Base-by-base conservation (phyloP, 2,329 filamentous ascomycete genomes). In the Gyromitra esculenta region DNA sequence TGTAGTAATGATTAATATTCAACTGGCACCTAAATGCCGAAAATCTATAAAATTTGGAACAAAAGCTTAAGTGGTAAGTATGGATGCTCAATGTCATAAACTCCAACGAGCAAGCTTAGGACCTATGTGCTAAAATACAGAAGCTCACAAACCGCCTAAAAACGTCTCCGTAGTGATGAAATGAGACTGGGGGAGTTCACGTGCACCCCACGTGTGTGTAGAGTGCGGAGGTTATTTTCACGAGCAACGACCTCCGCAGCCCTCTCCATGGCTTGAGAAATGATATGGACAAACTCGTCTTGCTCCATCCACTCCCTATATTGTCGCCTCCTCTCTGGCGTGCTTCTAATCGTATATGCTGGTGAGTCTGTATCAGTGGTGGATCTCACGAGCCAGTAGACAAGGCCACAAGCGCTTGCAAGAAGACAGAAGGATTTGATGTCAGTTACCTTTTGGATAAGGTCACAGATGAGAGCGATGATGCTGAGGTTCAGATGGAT, bases 281-380 rank as follows among this genome's bases (percentile, higher is more conserved):
- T 54, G 15, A 71, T n/a, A 43, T 31, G 8, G 2, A 71, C 15
- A 45, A 71, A 71, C 37, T 71, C 68, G 8, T 63, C 56, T 18
- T 64, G 13, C 18, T 63, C 35, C 15, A 71, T 57, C 57, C 45
- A 64, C 5, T 63, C 57, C n/a, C 45, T 15, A 43, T 62, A 41
- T n/a, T 71, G 43, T 5, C 7, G 57, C 8, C 37, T 64, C 48
- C 35, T 43, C 35, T 71, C 13, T 1, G 41, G 35, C 13, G 66
- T 59, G n/a, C 3, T 52, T 21, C 13, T 31, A 5, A 13, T 1
- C n/a, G n/a, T 18, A 2, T 1, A 13, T 31, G 2, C 25, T 4
- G 13, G n/a, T 15, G 31, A 0, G n/a, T 60, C 15, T 21, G 13
- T 9, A 7, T 60, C 15, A 13, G 13, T 9, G 4, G 45, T 35